Evolutionary conservation across 192 early-diverging fungal genomes (phyloP).

Genomic region (Powellomyces hirtus): DNA sequence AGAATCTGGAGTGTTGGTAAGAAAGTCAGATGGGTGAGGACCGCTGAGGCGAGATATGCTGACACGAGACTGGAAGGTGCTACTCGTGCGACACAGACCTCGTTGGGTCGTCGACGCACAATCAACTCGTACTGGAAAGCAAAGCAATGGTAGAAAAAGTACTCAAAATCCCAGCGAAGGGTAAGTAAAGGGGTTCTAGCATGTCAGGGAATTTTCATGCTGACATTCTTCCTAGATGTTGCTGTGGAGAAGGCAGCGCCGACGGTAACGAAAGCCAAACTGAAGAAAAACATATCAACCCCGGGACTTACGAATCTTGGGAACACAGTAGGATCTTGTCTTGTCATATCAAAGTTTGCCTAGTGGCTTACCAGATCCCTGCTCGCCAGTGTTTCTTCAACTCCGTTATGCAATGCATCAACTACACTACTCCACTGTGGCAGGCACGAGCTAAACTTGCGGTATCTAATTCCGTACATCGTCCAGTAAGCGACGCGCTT

Average conservation of each 20-base stretch:
- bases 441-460: not conserved
- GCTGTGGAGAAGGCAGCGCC: not conserved
- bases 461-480: not conserved
- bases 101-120: constrained; percentile 11
- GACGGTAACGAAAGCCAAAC: constrained; percentile 5
- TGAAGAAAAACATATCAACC: constrained; percentile 1
- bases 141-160: constrained; percentile 21
- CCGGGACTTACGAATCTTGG: constrained; percentile 71
- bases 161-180: not conserved
- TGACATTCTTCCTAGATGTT: not conserved
- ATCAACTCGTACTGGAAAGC: constrained; percentile 34
- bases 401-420: constrained; percentile 53
- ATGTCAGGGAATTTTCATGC: not conserved
- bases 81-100: constrained; percentile 43
- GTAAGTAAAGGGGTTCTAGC: not conserved
- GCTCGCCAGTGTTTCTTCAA: constrained; percentile 68
- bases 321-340: constrained; percentile 47
- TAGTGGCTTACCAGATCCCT: not conserved
- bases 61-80: constrained; percentile 16
- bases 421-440: constrained; percentile 30
- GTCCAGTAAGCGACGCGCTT: constrained; percentile 6
- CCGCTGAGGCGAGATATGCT: constrained; percentile 35
- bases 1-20: constrained; percentile 32
- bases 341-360: not conserved
- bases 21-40: constrained; percentile 4